Evolutionary conservation across 768 basidiomycete species (phyloP).

Genomic region (Suillus fuscotomentosus): DNA sequence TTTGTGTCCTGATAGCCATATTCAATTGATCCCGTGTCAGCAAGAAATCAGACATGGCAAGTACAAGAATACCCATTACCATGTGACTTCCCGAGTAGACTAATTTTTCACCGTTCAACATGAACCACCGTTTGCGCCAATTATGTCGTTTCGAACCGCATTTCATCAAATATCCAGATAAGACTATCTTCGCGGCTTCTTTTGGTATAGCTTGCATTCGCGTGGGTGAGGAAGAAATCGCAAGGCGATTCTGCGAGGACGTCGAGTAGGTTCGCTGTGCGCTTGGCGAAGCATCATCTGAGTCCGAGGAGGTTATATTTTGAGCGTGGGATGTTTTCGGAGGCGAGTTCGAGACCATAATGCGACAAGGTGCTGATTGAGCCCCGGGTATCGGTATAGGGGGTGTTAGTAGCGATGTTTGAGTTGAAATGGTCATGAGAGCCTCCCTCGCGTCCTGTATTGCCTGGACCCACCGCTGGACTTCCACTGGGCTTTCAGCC

Average conservation of each 20-base stretch:
- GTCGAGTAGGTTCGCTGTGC: conserved; percentile 40
- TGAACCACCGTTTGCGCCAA: conserved; percentile 98
- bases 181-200: conserved; percentile 75
- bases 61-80: conserved; percentile 50
- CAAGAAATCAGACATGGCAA: conserved; percentile 11
- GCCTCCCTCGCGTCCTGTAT: conserved; percentile 75
- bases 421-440: conserved; percentile 61
- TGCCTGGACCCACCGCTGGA: conserved; percentile 78
- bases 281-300: conserved; percentile 64
- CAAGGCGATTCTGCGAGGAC: conserved; percentile 44
- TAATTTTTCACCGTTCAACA: conserved; percentile 84
- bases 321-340: conserved; percentile 43
- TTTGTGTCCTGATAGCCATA: conserved; percentile 70
- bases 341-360: conserved; percentile 46
- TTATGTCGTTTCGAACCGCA: conserved; percentile 89
- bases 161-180: conserved; percentile 94
- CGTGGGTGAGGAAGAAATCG: conserved; percentile 43
- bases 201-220: conserved; percentile 35
- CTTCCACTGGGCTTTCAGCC: conserved; percentile 68
- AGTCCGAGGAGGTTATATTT: conserved; percentile 73
- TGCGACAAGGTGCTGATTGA: conserved; percentile 28
- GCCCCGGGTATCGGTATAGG: conserved; percentile 54
- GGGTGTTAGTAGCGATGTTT: conserved; percentile 45
- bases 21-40: conserved; percentile 11
- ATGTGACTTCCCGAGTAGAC: conserved; percentile 93